Conservation (phyloP, 352 stramenopile species). For the Globisporangium iwayamae region DNA sequence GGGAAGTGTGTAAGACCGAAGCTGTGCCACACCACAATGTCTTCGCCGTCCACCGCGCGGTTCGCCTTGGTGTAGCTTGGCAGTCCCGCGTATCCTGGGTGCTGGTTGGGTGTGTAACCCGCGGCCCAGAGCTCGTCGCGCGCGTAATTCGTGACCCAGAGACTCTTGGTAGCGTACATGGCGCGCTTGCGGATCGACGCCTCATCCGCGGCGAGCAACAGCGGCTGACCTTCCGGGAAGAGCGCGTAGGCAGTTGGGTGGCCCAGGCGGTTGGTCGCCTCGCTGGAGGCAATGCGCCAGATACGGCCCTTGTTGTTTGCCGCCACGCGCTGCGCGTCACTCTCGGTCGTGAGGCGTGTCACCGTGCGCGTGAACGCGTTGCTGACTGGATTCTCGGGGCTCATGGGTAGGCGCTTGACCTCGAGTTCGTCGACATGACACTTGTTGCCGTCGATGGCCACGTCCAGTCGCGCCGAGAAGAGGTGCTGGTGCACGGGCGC, state of each 20-base stretch:
- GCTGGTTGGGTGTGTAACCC: constrained; percentile 69
- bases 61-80: constrained; percentile 52
- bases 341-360: constrained; percentile 48
- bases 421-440: constrained; percentile 51
- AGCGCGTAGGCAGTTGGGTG: constrained; percentile 60
- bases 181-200: constrained; percentile 51
- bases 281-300: constrained; percentile 61
- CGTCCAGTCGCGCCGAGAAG: constrained; percentile 72
- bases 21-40: constrained; percentile 74
- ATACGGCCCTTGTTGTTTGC: constrained; percentile 46
- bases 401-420: constrained; percentile 36
- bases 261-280: constrained; percentile 48
- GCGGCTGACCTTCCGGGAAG: constrained; percentile 44
- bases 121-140: constrained; percentile 60
- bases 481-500: constrained; percentile 73
- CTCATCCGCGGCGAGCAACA: constrained; percentile 46
- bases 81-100: constrained; percentile 41
- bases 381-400: constrained; percentile 45
- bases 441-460: constrained; percentile 62
- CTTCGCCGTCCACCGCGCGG: constrained; percentile 47
- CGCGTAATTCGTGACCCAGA: constrained; percentile 71
- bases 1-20: constrained; percentile 75
- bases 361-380: constrained; percentile 54
- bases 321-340: constrained; percentile 36
- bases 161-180: constrained; percentile 53